Evolutionary conservation across 208 protist species (phyloP).

Genomic region (Leishmania major): DNA sequence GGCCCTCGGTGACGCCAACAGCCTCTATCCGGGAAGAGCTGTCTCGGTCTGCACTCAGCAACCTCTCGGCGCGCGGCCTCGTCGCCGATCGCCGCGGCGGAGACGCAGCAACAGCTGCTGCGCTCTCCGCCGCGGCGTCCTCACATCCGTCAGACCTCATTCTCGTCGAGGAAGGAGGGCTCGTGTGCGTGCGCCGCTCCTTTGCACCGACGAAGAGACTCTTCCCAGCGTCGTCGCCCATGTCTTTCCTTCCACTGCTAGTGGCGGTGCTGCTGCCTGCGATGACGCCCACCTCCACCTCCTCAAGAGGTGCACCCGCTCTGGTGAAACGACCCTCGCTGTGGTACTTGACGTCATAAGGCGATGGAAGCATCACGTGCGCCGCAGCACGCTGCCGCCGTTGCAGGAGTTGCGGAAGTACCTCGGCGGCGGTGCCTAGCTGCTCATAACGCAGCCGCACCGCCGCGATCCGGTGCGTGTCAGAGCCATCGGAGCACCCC

Average conservation of each 20-base stretch:
- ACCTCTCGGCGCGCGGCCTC: conserved; percentile 21
- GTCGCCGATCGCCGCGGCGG: conserved; percentile 25
- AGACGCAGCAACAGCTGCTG: conserved; percentile 7
- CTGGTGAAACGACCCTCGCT: neutral
- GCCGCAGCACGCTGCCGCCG: neutral
- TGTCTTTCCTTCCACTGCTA: neutral
- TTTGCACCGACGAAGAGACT: neutral
- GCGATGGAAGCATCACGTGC: neutral
- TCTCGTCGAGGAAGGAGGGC: neutral
- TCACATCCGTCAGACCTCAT: neutral
- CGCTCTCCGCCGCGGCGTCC: neutral
- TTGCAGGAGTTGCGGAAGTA: conserved; percentile 19
- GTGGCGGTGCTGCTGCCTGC: neutral
- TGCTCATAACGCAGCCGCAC: conserved; percentile 49
- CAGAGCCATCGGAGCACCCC: conserved; percentile 52
- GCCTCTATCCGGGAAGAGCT: neutral
- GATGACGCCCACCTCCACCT: neutral
- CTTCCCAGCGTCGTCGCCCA: neutral
- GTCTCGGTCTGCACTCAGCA: conserved; percentile 5
- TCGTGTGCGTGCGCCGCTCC: neutral
- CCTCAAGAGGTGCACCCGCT: neutral
- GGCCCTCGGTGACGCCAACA: neutral
- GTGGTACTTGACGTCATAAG: neutral
- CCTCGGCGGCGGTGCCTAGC: conserved; percentile 19
- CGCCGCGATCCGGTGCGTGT: conserved; percentile 51